Evolutionary conservation across 2,329 filamentous ascomycete species (phyloP), one percentile per base, ranked within the genome.

Genomic region (Tolypocladium inflatum): DNA sequence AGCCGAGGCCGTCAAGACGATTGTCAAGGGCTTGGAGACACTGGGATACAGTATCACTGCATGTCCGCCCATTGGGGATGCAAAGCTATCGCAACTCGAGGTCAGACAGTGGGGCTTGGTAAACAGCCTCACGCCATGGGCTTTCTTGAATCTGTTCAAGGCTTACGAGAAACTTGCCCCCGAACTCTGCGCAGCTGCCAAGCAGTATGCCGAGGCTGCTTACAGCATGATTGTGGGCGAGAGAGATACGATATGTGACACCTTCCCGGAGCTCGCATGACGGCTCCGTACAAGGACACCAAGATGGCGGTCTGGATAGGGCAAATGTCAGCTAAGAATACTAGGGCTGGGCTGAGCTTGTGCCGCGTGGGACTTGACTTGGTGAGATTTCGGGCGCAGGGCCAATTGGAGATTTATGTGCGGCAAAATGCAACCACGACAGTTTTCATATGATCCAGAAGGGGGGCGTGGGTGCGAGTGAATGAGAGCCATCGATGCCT

Each of bases 151-250:
- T 0, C 58, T 68, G 23, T 55, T 52, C 23, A n/a, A 38, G 3
- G 61, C 59, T 2, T 70, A 65, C 58, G 30, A 55, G 30, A 10
- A 6, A 2, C 43, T 68, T 11, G 62, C 63, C 1, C 67, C 68
- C 11, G 62, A 65, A 52, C 54, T 69, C 13, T 64, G 62, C 33
- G 26, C 48, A 13, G 45, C 56, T 8, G 62, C 57, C 8, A 63
- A 60, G 41, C 11, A 48, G 2, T 70, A 68, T 48, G 63, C 63
- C 1, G 51, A 54, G 0, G 61, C 61, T 10, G 57, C 60, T 1
- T 70, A 70, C 55, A 61, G 59, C 13, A 68, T 72, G 11, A 45
- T 55, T 6, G 57, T 61, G 15, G 70, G 69, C 7, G 68, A 71
- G 57, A 59, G 59, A 15, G 57, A 60, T 6, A 57, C 58, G 3